A percentile compares a stretch with the other conserved stretches of the same genome.
Evolutionary conservation across 768 basidiomycete genomes (phyloP).

Genomic region (Neoboletus brunneissimus): DNA sequence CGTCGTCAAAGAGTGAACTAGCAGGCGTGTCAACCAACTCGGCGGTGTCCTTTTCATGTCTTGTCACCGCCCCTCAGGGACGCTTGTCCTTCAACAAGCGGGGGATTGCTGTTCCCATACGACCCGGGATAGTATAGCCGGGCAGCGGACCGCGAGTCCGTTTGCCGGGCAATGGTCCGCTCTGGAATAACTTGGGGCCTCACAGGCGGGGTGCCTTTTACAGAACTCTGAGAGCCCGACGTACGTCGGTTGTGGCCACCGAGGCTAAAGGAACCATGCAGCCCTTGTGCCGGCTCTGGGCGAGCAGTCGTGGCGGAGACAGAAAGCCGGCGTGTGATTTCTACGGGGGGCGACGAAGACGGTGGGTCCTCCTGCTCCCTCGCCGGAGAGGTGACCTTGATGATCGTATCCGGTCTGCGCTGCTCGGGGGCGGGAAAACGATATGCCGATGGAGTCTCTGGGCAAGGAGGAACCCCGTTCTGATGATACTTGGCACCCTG

Average conservation of each 20-base stretch:
- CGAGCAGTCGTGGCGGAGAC: slow-evolving; percentile 42
- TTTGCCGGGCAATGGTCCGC: slow-evolving; percentile 19
- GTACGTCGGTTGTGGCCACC: slow-evolving; percentile 21
- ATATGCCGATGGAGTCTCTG: slow-evolving; percentile 39
- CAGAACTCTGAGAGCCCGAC: slow-evolving; percentile 11
- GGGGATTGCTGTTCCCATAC: slow-evolving; percentile 16
- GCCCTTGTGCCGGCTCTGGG: slow-evolving; percentile 38
- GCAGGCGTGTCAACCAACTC: slow-evolving; percentile 1
- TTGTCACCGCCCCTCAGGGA: slow-evolving; percentile 22
- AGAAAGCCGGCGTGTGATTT: slow-evolving; percentile 47
- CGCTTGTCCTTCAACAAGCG: slow-evolving; percentile 11
- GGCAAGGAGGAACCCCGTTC: slow-evolving; percentile 36
- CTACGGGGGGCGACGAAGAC: slow-evolving; percentile 48
- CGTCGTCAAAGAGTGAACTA: slow-evolving; percentile 5
- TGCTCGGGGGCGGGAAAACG: slow-evolving; percentile 46
- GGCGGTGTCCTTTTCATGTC: slow-evolving; percentile 16
- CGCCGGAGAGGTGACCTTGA: slow-evolving; percentile 41
- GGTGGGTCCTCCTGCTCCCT: slow-evolving; percentile 37
- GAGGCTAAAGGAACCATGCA: slow-evolving; percentile 17
- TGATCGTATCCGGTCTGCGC: slow-evolving; percentile 34
- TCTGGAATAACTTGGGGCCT: slow-evolving; percentile 19
- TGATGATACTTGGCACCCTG: slow-evolving; percentile 31
- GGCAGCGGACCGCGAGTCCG: slow-evolving; percentile 20
- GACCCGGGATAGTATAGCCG: slow-evolving; percentile 23
- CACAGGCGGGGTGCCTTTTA: slow-evolving; percentile 21